Conservation (phyloP, 169 alveolate genomes). For the Plasmodium billcollinsi region DNA sequence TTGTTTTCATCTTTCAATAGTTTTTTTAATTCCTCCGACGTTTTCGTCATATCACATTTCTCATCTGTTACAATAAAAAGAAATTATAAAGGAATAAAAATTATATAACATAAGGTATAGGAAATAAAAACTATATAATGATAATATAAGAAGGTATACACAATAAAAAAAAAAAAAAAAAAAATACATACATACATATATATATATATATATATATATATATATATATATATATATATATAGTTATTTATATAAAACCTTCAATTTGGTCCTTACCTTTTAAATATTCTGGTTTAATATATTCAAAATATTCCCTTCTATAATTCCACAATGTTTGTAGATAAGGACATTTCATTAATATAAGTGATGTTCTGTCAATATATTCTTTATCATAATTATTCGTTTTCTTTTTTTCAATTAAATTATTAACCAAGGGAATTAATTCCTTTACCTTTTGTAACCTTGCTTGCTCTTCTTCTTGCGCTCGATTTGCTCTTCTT, state of each 20-base stretch:
- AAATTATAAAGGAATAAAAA: constrained; percentile 1
- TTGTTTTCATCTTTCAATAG: constrained; percentile 47
- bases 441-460: constrained; percentile 63
- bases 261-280: background rate
- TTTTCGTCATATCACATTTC: background rate
- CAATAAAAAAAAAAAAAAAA: background rate
- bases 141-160: background rate
- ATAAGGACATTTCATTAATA: constrained; percentile 62
- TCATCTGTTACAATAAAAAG: constrained; percentile 8
- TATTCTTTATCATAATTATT: constrained; percentile 41
- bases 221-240: background rate
- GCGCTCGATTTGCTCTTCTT: constrained; percentile 34
- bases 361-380: constrained; percentile 28
- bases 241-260: background rate
- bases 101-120: background rate
- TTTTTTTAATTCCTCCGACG: constrained; percentile 18
- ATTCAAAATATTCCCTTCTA: constrained; percentile 72
- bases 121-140: no score
- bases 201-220: background rate
- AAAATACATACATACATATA: background rate
- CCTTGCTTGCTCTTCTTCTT: constrained; percentile 22
- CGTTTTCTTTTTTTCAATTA: constrained; percentile 42
- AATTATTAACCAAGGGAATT: constrained; percentile 31
- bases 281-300: constrained; percentile 5
- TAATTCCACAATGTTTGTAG: constrained; percentile 69